A percentile compares a stretch with the other conserved stretches of the same genome.
Conservation (phyloP, 352 stramenopile genomes). For the Globisporangium solare region DNA sequence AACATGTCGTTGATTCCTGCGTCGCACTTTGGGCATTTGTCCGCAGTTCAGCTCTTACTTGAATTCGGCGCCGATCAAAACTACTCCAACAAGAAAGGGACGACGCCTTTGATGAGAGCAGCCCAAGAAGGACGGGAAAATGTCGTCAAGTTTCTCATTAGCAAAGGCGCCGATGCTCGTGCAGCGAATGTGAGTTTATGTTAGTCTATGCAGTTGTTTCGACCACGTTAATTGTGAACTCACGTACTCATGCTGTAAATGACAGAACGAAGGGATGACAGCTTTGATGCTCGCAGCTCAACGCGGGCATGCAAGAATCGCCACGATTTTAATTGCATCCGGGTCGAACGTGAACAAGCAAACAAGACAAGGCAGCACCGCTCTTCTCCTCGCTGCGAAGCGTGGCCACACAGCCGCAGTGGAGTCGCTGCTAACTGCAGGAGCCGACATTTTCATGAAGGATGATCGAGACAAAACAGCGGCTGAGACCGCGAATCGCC, state of each 20-base stretch:
- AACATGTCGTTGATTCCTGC: slow-evolving; percentile 84
- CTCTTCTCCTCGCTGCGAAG: slow-evolving; percentile 79
- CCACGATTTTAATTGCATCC: slow-evolving; percentile 73
- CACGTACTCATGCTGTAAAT: not conserved
- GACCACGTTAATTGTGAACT: not conserved
- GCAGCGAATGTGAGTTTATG: slow-evolving; percentile 49
- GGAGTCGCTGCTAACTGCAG: slow-evolving; percentile 70
- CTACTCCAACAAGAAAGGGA: slow-evolving; percentile 86
- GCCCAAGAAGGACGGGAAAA: slow-evolving; percentile 78
- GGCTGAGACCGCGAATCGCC: slow-evolving; percentile 72
- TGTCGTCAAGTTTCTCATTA: slow-evolving; percentile 77
- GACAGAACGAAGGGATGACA: slow-evolving; percentile 84
- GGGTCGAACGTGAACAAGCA: slow-evolving; percentile 87
- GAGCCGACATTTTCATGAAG: slow-evolving; percentile 85
- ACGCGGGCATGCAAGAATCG: slow-evolving; percentile 75
- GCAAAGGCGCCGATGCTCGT: slow-evolving; percentile 59
- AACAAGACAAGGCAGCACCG: slow-evolving; percentile 81
- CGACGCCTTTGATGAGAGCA: slow-evolving; percentile 80
- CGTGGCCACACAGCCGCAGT: slow-evolving; percentile 75
- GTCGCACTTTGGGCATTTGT: slow-evolving; percentile 78
- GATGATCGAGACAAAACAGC: slow-evolving; percentile 86
- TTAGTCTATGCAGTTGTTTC: not conserved
- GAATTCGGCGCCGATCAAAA: slow-evolving; percentile 68
- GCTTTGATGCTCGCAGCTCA: slow-evolving; percentile 83
- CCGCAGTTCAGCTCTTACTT: slow-evolving; percentile 69